Base-by-base conservation (phyloP, 805 yeast species). In the Saccharomycopsis javanensis region DNA sequence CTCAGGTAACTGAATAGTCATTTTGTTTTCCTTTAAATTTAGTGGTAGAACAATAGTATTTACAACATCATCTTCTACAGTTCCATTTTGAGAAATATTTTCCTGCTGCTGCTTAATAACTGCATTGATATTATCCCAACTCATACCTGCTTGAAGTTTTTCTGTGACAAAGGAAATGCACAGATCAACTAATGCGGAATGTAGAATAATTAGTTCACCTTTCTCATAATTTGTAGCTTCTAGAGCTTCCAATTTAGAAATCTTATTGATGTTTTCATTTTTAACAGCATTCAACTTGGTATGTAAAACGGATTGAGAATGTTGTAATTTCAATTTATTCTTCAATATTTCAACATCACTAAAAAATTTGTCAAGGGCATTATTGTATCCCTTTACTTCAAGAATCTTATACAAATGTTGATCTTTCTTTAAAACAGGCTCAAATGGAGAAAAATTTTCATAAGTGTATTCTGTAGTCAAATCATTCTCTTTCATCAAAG, bases 111-210 rank as follows among this genome's bases (percentile, higher is more conserved):
- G 75, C 52, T 77, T 72, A 54, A 92, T 83, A 57, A 86, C 70
- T 61, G 83, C 81, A 66, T 86, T 96, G 61, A 91, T 91, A 60
- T 88, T 85, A 48, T 80, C 79, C 99, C 99, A 92, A 67, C 92
- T 97, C 88, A 89, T 88, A 61, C 88, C 91, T 66, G 88, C 94
- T 57, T 85, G 83, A 4, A 90, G 61, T 56, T 89, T 71, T 1
- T 74, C 72, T 58, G 83, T 85, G 4, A 92, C 86, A 2, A 86
- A 83, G 6, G 67, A 69, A 59, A 80, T 84, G 52, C 94, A 89
- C 16, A 80, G 79, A 53, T 86, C 94, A 4, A 91, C 89, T 27
- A 80, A 63, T 28, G 81, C 82, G 4, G 92, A 85, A 67, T 86
- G 76, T 37, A 77, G 72, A 60, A 87, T 85, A 30, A 92, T 82